A percentile compares a stretch with the other conserved stretches of the same genome.
phyloP scores from a whole-genome alignment of 371 early-diverging fungal genomes.

The Circinella umbellata region DNA sequence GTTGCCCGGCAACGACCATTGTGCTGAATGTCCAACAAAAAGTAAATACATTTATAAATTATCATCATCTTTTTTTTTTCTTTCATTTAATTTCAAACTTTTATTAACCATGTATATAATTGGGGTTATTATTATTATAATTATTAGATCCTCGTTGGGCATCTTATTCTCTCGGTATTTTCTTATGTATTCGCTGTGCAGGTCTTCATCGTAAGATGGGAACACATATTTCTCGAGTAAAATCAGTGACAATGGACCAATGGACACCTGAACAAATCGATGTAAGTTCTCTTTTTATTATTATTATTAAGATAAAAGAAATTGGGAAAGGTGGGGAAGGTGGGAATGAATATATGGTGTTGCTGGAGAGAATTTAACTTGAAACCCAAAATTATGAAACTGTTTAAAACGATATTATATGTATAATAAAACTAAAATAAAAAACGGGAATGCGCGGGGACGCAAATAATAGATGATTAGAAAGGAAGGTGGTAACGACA shows the following conservation, averaged over 20 bases:
- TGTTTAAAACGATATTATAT: too few relatives aligned
- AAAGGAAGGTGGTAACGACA: conserved; percentile 80
- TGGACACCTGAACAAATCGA: conserved; percentile 95
- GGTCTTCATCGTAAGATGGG: conserved; percentile 93
- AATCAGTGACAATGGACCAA: conserved; percentile 88
- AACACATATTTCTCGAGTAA: conserved; percentile 93
- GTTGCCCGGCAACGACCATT: conserved; percentile 75
- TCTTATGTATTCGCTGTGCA: conserved; percentile 93
- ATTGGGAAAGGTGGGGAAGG: too few relatives aligned
- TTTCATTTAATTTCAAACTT: background rate
- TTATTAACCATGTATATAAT: too few relatives aligned
- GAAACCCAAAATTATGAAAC: too few relatives aligned
- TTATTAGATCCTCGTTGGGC: conserved; percentile 93
- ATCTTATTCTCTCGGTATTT: conserved; percentile 90
- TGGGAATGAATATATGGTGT: too few relatives aligned
- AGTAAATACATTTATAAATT: conserved; percentile 47
- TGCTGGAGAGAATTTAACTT: too few relatives aligned
- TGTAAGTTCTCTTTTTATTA: conserved; percentile 36
- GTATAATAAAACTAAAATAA: too few relatives aligned
- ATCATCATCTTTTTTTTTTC: background rate
- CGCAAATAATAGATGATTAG: conserved; percentile 50
- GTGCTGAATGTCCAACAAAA: conserved; percentile 82
- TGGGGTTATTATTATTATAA: background rate
- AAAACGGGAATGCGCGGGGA: background rate
- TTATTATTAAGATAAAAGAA: too few relatives aligned